Base-by-base conservation (phyloP, 805 yeast genomes). In the Metschnikowia drakensbergensis region DNA sequence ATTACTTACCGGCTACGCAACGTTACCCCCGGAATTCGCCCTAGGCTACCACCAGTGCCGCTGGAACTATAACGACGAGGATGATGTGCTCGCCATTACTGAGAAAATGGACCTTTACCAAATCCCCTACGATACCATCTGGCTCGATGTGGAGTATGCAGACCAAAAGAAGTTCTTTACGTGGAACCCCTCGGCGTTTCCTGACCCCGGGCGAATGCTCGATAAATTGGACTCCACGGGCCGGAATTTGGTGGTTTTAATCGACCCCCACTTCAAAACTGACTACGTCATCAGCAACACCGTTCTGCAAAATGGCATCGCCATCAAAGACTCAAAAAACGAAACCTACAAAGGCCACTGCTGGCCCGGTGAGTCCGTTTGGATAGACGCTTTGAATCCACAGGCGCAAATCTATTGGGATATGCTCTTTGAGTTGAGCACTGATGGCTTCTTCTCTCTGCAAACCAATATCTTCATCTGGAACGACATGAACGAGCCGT, bases 401-500 rank as follows among this genome's bases (percentile, higher is more conserved):
- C 59, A 66, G 0, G 79, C 90, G 1, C 76, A 69, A 47, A 61
- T 63, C 4, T 75, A 76, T 49, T 91, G 97, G 97, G 69, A 68
- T 42, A 51, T 65, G 2, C 75, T 80, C 42, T 82, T 78, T 59
- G 62, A 61, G 25, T 72, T 74, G 48, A 62, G 73, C 3, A 60
- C 66, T 1, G 60, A 62, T 37, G 49, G 52, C 40, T 68, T 71
- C 39, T 54, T 72, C 54, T 65, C 61, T 3, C 46, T 79, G 79
- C 77, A 85, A 7, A 71, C 77, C 10, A 94, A 94, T 60, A 65
- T 89, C 41, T 84, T 84, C 59, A 70, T 94, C 17, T 94, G 99
- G 99, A 94, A 92, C 66, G 99, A 94, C 65, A 94, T 94, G 99
- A 88, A 87, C 67, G 99, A 94, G 68, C 97, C 98, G 1, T 88